These are phyloP conservation scores for Zygotorulaspora danielsina DNA, from an alignment of 805 yeast genomes.

Conservation along the genomic window DNA sequence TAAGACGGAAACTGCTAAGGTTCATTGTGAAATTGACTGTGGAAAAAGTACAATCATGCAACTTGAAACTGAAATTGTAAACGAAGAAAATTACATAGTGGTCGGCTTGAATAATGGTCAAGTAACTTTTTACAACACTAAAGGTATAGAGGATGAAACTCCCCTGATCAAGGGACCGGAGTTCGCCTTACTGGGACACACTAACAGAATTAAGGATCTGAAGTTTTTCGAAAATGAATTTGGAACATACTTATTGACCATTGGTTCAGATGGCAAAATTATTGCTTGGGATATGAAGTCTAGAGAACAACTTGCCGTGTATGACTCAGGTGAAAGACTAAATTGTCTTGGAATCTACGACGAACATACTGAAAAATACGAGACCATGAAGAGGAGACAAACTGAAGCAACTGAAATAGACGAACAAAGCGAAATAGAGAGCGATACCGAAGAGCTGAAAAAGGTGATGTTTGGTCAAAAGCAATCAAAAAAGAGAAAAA, in stretches of 20 bases:
- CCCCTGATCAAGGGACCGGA: constrained; percentile 41
- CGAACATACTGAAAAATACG: constrained; percentile 71
- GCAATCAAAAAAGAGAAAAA: constrained; percentile 39
- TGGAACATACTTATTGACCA: constrained; percentile 58
- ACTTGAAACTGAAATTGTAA: constrained; percentile 47
- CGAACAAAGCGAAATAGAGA: constrained; percentile 70
- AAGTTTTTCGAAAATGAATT: constrained; percentile 45
- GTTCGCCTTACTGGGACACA: constrained; percentile 71
- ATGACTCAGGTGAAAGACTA: constrained; percentile 84
- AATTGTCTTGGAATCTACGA: constrained; percentile 77
- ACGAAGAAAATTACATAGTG: constrained; percentile 52
- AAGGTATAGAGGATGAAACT: constrained; percentile 32
- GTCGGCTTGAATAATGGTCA: constrained; percentile 71
- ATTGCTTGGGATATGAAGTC: constrained; percentile 78
- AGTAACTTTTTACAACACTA: constrained; percentile 52
- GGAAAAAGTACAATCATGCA: constrained; percentile 58
- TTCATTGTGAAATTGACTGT: constrained; percentile 49
- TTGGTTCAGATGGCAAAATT: constrained; percentile 89
- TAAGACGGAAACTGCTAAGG: constrained; percentile 57
- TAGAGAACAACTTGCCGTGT: constrained; percentile 82
- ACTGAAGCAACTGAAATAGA: constrained; percentile 50
- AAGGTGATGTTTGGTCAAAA: constrained; percentile 51
- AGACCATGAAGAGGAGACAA: constrained; percentile 60
- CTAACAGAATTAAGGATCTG: constrained; percentile 80
- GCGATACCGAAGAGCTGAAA: constrained; percentile 64